Conservation (phyloP, 139 green algal species). For the Coelastrella sp. region DNA sequence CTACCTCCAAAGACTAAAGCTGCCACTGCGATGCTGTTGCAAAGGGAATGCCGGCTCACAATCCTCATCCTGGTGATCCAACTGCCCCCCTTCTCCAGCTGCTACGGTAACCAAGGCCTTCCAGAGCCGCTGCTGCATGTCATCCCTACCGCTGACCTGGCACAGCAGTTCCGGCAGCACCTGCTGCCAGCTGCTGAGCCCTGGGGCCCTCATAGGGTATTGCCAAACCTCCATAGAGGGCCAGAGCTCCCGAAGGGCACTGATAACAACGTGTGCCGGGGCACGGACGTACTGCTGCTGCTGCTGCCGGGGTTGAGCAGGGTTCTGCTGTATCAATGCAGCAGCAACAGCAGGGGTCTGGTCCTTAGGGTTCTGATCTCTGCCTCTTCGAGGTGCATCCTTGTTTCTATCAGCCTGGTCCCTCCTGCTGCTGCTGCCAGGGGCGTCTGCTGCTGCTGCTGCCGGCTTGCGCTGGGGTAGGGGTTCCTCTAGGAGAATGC, state of each 20-base stretch:
- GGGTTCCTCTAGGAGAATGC: slow-evolving; percentile 40
- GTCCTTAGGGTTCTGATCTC: neutral
- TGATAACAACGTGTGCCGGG: slow-evolving; percentile 34
- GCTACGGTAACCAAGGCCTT: neutral
- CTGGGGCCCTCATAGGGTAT: slow-evolving; percentile 39
- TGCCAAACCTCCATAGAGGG: slow-evolving; percentile 44
- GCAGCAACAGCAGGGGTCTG: neutral
- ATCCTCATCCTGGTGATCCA: neutral
- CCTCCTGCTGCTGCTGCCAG: slow-evolving; percentile 8
- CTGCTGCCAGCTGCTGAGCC: slow-evolving; percentile 34
- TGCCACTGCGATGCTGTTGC: neutral
- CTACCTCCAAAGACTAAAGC: neutral
- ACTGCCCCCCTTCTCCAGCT: neutral
- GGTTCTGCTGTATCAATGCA: too few relatives aligned
- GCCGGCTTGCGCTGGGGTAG: slow-evolving; percentile 1
- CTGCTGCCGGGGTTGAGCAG: neutral
- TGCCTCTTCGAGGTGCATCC: neutral
- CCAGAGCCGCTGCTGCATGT: slow-evolving; percentile 29
- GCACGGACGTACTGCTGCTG: slow-evolving; percentile 43
- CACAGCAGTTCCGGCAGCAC: slow-evolving; percentile 32
- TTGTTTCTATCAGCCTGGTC: neutral
- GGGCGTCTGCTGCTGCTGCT: slow-evolving; percentile 11
- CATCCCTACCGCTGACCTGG: neutral
- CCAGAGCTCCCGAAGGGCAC: slow-evolving; percentile 36
- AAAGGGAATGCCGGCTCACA: neutral